Conservation (phyloP, 805 yeast genomes). For the Saccharomyces paradoxus region DNA sequence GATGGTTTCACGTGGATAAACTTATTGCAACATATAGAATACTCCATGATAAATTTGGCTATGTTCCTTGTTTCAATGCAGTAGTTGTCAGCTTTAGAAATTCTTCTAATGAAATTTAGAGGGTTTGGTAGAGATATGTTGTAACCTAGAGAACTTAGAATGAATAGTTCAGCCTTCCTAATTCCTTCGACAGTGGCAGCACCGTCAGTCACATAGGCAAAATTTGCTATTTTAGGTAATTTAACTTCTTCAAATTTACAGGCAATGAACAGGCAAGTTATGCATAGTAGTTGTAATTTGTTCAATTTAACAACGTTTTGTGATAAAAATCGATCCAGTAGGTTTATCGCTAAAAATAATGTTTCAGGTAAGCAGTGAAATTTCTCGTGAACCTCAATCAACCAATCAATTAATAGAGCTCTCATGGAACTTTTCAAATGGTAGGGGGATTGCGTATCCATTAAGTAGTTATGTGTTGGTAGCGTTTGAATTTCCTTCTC, state of each 20-base stretch:
- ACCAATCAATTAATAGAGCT: conserved; percentile 83
- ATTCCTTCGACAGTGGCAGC: conserved; percentile 78
- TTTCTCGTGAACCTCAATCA: conserved; percentile 78
- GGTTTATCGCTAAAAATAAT: conserved; percentile 68
- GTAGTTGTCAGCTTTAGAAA: conserved; percentile 82
- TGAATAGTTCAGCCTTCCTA: conserved; percentile 71
- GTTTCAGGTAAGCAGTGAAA: conserved; percentile 82
- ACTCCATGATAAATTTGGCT: conserved; percentile 75
- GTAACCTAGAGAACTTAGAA: conserved; percentile 61
- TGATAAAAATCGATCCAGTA: conserved; percentile 82
- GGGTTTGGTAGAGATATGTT: conserved; percentile 83
- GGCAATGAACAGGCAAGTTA: conserved; percentile 78
- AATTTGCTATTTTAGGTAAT: conserved; percentile 75
- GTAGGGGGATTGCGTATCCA: conserved; percentile 42
- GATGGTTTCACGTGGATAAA: conserved; percentile 71
- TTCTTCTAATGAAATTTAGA: conserved; percentile 77
- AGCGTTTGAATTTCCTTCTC: conserved; percentile 57
- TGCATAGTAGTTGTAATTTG: conserved; percentile 75
- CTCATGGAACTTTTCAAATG: conserved; percentile 74
- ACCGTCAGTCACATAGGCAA: conserved; percentile 82
- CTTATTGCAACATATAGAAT: conserved; percentile 64
- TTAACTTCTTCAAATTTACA: conserved; percentile 93
- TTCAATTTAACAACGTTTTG: conserved; percentile 65
- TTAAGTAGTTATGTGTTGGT: conserved; percentile 59
- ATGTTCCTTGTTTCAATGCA: conserved; percentile 74